Conservation (phyloP, 225 moss, liverwort and hornwort species). For the Marchantia paleacea region DNA sequence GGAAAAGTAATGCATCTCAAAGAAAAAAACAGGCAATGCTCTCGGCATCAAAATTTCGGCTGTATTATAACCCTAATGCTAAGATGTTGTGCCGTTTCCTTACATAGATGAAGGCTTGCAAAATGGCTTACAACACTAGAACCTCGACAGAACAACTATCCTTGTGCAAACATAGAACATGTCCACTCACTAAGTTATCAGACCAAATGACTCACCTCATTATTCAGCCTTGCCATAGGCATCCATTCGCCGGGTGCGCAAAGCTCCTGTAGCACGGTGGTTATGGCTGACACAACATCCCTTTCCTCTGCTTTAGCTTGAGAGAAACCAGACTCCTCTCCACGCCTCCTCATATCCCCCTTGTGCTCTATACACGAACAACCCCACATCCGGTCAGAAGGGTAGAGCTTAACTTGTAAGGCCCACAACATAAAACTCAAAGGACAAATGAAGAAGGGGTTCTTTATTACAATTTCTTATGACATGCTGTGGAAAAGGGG, state of each 20-base stretch:
- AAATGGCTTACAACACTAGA: too few relatives aligned
- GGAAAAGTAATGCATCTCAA: neutral
- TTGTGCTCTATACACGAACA: conserved; percentile 34
- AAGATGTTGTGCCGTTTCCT: too few relatives aligned
- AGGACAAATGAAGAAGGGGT: neutral
- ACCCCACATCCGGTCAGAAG: neutral
- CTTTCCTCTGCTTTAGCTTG: conserved; percentile 63
- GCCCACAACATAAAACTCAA: neutral
- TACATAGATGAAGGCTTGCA: too few relatives aligned
- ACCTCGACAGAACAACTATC: too few relatives aligned
- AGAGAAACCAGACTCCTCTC: conserved; percentile 40
- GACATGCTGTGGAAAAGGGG: conserved; percentile 5
- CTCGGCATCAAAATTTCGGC: too few relatives aligned
- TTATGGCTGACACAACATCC: conserved; percentile 68
- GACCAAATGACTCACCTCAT: conserved; percentile 44
- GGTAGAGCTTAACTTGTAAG: neutral
- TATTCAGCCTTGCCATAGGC: conserved; percentile 81
- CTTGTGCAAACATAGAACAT: neutral
- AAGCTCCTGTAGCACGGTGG: conserved; percentile 74
- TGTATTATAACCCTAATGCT: too few relatives aligned
- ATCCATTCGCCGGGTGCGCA: conserved; percentile 84
- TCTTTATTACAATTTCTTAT: neutral
- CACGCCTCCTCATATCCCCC: conserved; percentile 56
- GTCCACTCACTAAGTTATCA: neutral
- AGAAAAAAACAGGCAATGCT: too few relatives aligned